These are phyloP conservation scores for Tagetes erecta DNA, from an alignment of 129 eudicot species.

Conservation along the genomic window DNA sequence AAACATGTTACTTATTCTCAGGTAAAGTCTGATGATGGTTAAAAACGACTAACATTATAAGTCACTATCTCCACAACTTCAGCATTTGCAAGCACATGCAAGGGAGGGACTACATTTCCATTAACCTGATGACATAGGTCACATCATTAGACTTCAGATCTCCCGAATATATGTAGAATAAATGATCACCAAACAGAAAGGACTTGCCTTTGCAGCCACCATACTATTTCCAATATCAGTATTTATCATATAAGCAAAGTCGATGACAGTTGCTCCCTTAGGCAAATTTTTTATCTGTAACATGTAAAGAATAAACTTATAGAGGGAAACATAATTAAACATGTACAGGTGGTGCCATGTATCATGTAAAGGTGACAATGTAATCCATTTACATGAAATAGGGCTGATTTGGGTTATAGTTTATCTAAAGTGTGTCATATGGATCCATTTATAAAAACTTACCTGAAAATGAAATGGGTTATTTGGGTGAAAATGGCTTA, in stretches of 20 bases:
- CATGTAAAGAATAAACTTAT: slow-evolving; percentile 2
- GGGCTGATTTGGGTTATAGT: background rate
- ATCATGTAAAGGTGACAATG: background rate
- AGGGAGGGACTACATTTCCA: slow-evolving; percentile 87
- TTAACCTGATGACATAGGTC: slow-evolving; percentile 64
- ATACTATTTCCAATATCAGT: slow-evolving; percentile 91
- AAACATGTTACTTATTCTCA: slow-evolving; percentile 15
- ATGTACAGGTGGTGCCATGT: background rate
- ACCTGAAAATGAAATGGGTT: background rate
- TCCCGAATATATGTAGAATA: background rate
- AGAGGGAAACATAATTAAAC: background rate
- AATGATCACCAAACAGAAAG: slow-evolving; percentile 15
- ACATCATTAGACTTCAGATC: slow-evolving; percentile 11
- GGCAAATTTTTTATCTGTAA: slow-evolving; percentile 89
- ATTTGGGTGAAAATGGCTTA: no score
- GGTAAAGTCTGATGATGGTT: background rate
- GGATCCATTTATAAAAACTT: background rate
- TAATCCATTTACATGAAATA: background rate
- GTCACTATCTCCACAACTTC: slow-evolving; percentile 95
- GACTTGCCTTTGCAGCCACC: slow-evolving; percentile 95
- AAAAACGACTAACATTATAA: slow-evolving; percentile 63
- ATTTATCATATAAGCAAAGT: slow-evolving; percentile 96
- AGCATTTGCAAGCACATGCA: slow-evolving; percentile 88
- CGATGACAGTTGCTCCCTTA: slow-evolving; percentile 89
- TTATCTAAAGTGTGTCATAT: background rate